Evolutionary conservation across 2,329 filamentous ascomycete species (phyloP).

Genomic region (Biscogniauxia sp.): DNA sequence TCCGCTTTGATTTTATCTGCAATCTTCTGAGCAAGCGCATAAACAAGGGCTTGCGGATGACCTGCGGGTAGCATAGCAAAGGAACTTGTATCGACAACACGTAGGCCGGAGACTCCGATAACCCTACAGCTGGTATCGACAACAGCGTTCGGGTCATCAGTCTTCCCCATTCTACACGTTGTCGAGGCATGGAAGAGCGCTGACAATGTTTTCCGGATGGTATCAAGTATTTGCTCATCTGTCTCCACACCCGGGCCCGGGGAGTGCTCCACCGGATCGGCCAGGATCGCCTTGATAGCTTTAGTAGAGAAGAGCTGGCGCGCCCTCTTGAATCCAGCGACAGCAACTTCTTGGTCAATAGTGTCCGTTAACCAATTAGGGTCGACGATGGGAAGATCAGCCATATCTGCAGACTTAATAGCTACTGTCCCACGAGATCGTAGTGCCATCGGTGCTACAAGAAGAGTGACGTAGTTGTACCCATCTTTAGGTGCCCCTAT

Average conservation of each 20-base stretch:
- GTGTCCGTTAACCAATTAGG: constrained; percentile 44
- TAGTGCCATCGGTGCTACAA: not conserved
- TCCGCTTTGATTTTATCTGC: too few relatives aligned
- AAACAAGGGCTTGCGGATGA: constrained; percentile 3
- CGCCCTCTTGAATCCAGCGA: constrained; percentile 41
- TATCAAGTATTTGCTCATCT: constrained; percentile 3
- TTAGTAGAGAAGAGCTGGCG: constrained; percentile 34
- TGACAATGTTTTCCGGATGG: not conserved
- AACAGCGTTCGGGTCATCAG: constrained; percentile 4
- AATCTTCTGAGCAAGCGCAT: constrained; percentile 8
- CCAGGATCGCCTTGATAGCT: too few relatives aligned
- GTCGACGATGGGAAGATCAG: constrained; percentile 41
- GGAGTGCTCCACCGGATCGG: too few relatives aligned
- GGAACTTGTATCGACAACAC: constrained; percentile 28
- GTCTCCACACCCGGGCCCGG: too few relatives aligned
- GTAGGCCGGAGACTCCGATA: not conserved
- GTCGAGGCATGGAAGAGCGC: constrained; percentile 6
- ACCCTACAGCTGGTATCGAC: constrained; percentile 1
- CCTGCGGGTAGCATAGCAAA: constrained; percentile 22
- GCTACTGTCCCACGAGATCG: constrained; percentile 40
- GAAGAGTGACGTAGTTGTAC: not conserved
- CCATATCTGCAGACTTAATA: constrained; percentile 34
- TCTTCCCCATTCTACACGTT: constrained; percentile 10
- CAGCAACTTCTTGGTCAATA: constrained; percentile 42
- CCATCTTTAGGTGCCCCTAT: too few relatives aligned